Evolutionary conservation across 2,329 filamentous ascomycete species (phyloP), one percentile per base, ranked within the genome.

Genomic region (Aureobasidium pullulans): DNA sequence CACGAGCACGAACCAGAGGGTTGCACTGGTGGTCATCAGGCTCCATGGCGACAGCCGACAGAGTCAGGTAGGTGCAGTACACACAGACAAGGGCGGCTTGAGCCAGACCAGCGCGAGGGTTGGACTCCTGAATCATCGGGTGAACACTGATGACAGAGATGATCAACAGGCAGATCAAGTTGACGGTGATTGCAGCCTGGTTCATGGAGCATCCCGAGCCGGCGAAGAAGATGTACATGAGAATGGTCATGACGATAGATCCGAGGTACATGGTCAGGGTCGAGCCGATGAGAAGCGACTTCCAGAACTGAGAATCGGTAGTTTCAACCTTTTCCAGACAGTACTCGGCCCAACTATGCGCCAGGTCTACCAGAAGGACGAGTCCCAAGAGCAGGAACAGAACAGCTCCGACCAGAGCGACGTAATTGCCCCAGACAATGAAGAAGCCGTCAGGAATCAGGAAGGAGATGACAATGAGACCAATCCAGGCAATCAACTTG

Each of bases 31-130:
- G 87, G 77, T 96, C 86, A 72, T 97, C 93, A 0, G 94, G 94
- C 69, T 99, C 93, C 94, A 99, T 97, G 59, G 91, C 96, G 1
- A 99, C 94, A 29, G 94, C 94, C 2, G 92, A 96, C 85, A 99
- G 90, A 65, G 94, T 99, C 59, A 99, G 84, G 71, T 99, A 99
- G 44, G 94, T 97, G 83, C 94, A 99, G 80, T 99, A 99, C 61
- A 96, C 84, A 16, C 92, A 90, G 46, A 99, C 94, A 84, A 97
- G 96, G 63, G 94, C 93, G 43, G 92, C 91, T 72, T 99, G 94
- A n/a, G 94, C 94, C 61, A 99, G 81, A 50, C 94, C 94, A 43
- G 94, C 94, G 70, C 93, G 91, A 49, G 92, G 85, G 73, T 99
- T 99, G 71, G 87, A 87, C 69, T 92, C 90, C 73, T 99, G 94